Conservation (phyloP, 768 basidiomycete species). For the Ephemerocybe angulata region DNA sequence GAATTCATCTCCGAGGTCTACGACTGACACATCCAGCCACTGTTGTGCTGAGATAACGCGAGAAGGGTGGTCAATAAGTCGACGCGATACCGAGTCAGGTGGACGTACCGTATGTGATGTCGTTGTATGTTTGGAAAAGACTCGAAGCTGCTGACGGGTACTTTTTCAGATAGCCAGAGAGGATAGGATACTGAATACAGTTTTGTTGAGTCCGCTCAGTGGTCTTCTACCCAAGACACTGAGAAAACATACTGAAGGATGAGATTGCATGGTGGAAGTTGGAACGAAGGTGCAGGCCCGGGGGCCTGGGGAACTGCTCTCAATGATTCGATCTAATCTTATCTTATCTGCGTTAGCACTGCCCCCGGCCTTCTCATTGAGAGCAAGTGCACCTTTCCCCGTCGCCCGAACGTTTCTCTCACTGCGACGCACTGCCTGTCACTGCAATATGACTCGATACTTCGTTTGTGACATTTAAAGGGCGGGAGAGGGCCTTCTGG, state of each 20-base stretch:
- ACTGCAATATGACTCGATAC: too few species aligned
- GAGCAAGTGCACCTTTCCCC: too few species aligned
- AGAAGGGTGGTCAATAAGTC: not conserved
- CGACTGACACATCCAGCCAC: constrained; percentile 62
- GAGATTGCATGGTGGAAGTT: constrained; percentile 21
- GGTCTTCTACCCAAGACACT: not conserved
- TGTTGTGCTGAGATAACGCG: constrained; percentile 52
- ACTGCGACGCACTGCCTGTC: too few species aligned
- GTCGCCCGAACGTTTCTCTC: too few species aligned
- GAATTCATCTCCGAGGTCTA: constrained; percentile 54
- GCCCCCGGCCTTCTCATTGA: too few species aligned
- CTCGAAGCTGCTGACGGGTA: constrained; percentile 61
- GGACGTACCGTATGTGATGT: constrained; percentile 54
- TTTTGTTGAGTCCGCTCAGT: constrained; percentile 1
- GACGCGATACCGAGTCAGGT: not conserved
- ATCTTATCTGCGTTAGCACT: not conserved
- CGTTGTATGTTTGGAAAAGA: constrained; percentile 76
- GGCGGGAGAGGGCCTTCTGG: not conserved
- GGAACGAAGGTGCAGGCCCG: not conserved
- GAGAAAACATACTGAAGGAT: constrained; percentile 23
- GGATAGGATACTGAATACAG: constrained; percentile 37
- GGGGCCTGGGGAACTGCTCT: not conserved
- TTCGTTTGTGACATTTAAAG: too few species aligned
- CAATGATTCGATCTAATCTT: too few species aligned
- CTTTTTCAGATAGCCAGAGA: constrained; percentile 48